Evolutionary conservation across 2,329 filamentous ascomycete genomes (phyloP).

Genomic region (Arthrobotrys iridis): DNA sequence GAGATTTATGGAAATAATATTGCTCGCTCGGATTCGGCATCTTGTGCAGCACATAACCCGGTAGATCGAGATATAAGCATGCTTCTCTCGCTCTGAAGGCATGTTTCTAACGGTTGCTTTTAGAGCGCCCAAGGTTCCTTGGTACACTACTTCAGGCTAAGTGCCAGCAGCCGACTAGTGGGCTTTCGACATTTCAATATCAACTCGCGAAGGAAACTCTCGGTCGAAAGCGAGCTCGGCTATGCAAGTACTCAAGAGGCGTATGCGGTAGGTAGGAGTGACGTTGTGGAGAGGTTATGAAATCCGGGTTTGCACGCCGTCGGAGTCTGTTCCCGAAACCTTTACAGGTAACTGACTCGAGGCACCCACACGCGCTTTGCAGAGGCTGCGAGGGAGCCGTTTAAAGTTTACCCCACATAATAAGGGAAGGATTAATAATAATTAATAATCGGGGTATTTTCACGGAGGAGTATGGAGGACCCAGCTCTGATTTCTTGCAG

Average conservation of each 20-base stretch:
- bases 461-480: neutral
- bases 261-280: neutral
- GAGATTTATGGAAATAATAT: neutral
- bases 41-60: neutral
- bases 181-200: neutral
- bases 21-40: neutral
- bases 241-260: slow-evolving; percentile 11
- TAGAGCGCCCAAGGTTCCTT: neutral
- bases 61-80: neutral
- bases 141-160: slow-evolving; percentile 5
- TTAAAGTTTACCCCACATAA: neutral
- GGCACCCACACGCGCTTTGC: neutral
- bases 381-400: neutral
- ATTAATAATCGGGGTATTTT: slow-evolving; percentile 8
- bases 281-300: neutral
- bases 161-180: neutral
- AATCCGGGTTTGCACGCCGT: slow-evolving; percentile 33
- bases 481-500: no score
- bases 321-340: slow-evolving; percentile 32
- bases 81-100: neutral
- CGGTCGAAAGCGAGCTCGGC: slow-evolving; percentile 9
- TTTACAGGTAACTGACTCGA: neutral
- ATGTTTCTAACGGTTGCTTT: neutral
- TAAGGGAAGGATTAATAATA: slow-evolving; percentile 2
- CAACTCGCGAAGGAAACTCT: slow-evolving; percentile 5